Conservation (phyloP, 1,139 yeast species). For the Taiozyma sp. region DNA sequence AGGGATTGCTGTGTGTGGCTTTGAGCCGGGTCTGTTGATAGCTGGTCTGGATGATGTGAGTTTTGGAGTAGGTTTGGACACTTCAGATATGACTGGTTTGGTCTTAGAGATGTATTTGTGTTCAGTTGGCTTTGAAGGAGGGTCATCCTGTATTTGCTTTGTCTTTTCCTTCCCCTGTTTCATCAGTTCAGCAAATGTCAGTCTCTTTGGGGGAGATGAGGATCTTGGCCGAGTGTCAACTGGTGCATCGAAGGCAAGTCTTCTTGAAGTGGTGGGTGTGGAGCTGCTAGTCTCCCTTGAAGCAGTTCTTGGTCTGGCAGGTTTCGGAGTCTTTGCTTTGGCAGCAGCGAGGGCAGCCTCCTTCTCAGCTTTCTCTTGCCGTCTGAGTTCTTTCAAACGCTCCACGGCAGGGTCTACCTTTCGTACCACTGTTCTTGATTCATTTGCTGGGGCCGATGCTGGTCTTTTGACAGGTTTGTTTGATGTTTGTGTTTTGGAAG, state of each 20-base stretch:
- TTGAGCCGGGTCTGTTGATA: not conserved
- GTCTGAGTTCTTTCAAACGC: constrained; percentile 58
- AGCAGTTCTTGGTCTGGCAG: constrained; percentile 14
- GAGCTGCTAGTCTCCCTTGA: not conserved
- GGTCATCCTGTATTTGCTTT: constrained; percentile 11
- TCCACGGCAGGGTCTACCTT: constrained; percentile 39
- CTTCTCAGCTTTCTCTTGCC: constrained; percentile 45
- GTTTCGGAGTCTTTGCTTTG: not conserved
- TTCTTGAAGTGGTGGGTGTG: not conserved
- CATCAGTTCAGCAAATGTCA: constrained; percentile 65
- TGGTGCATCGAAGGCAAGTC: not conserved
- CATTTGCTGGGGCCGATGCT: constrained; percentile 1
- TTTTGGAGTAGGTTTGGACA: not conserved
- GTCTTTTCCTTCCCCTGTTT: constrained; percentile 50
- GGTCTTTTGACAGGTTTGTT: not conserved
- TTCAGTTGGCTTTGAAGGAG: constrained; percentile 2
- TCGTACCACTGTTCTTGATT: constrained; percentile 5
- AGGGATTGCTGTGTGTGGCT: not conserved
- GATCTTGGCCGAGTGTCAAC: not conserved
- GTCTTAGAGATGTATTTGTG: constrained; percentile 4
- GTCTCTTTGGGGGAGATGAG: constrained; percentile 34
- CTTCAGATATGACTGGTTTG: constrained; percentile 1
- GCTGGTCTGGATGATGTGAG: not conserved
- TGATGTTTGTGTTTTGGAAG: not conserved
- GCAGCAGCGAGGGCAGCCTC: constrained; percentile 22